Base-by-base conservation (phyloP, 75 land plant species). In the Chamaecyparis obtusa region DNA sequence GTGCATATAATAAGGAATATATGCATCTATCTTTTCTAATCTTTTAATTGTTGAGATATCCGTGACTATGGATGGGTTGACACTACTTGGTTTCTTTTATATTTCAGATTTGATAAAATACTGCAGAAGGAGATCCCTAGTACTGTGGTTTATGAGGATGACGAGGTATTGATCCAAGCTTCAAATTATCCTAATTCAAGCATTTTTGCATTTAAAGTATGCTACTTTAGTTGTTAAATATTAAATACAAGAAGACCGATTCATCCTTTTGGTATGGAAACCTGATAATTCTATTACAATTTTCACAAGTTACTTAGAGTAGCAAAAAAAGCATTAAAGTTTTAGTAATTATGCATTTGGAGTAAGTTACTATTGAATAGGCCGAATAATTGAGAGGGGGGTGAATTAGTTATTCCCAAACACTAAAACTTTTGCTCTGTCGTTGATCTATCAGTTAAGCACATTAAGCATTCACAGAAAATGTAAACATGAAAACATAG, bases 51-150 rank as follows among this genome's bases (percentile, higher is more conserved):
- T 9, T 37, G 37, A 77, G 80, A 77, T 36, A 35, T 15, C 24
- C 5, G 43, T 19, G 43, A 36, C 9, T 2, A 78, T 33, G 81
- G 43, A 39, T 37, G 30, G 15, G n/a, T 46, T 81, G 49, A 81
- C 15, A 13, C 32, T 1, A 11, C 8, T 46, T 37, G 7, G 30
- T 46, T 7, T 81, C 51, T 44, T 81, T 43, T 81, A 46, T 81
- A 81, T 81, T 81, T 43, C 90, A 90, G 90, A 88, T 90, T 91
- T 72, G 92, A 91, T 85, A 91, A 91, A 89, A 88, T 91, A 30
- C 33, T 91, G 54, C 64, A 80, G 51, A 91, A 90, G 91, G 89
- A 90, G 87, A 91, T 91, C 72, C 92, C 92, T 17, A 85, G 87
- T 78, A 91, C 85, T 32, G 55, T 86, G 32, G 92, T 90, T 55